Evolutionary conservation across 2,329 filamentous ascomycete species (phyloP).

Genomic region (Neospermospora avenae): DNA sequence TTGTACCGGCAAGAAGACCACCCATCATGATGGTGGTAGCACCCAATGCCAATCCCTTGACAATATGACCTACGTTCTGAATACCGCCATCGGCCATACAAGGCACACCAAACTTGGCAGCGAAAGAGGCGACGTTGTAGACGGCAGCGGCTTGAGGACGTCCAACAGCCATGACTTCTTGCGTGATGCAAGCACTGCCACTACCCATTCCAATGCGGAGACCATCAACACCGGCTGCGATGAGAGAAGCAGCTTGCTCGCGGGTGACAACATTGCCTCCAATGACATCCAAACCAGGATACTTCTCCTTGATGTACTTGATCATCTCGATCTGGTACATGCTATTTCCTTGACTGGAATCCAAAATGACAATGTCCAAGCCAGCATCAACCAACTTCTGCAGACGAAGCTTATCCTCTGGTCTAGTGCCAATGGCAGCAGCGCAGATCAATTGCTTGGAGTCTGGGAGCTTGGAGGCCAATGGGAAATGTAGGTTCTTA

Average conservation of each 20-base stretch:
- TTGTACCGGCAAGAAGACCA: conserved; percentile 92
- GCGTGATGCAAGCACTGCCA: conserved; percentile 96
- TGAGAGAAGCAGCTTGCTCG: conserved; percentile 89
- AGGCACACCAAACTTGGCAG: conserved; percentile 88
- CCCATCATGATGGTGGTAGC: conserved; percentile 99
- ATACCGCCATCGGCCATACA: conserved; percentile 98
- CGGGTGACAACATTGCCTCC: conserved; percentile 98
- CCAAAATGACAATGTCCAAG: conserved; percentile 90
- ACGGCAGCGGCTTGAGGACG: conserved; percentile 93
- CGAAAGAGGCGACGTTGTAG: conserved; percentile 84
- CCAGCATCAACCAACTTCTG: conserved; percentile 89
- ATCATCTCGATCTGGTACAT: conserved; percentile 99
- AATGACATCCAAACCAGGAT: conserved; percentile 86
- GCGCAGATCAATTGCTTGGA: conserved; percentile 98
- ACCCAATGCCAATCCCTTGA: conserved; percentile 93
- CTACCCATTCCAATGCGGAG: conserved; percentile 98
- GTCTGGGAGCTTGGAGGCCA: conserved; percentile 92
- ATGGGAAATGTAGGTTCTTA: conserved; percentile 97
- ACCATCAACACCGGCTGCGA: conserved; percentile 91
- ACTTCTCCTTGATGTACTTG: conserved; percentile 87
- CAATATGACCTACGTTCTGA: conserved; percentile 98
- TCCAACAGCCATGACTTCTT: conserved; percentile 99
- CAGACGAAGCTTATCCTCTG: conserved; percentile 85
- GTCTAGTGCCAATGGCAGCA: conserved; percentile 91
- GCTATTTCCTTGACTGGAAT: conserved; percentile 96